Conservation (phyloP, 805 yeast species). For the Candida argentea region DNA sequence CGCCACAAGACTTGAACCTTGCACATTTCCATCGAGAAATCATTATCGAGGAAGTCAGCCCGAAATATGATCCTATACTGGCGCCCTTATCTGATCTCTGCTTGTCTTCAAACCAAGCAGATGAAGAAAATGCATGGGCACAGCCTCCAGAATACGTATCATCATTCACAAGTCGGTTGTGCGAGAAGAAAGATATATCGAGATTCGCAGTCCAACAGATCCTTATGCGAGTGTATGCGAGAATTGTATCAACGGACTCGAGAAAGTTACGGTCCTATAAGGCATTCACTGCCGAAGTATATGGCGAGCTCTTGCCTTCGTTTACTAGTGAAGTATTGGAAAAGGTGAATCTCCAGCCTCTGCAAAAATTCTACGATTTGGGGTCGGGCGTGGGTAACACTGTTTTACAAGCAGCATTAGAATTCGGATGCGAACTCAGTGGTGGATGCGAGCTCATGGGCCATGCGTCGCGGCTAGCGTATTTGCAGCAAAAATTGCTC, state of each 20-base stretch:
- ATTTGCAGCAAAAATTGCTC: conserved; percentile 49
- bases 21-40: conserved; percentile 11
- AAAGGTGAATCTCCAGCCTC: conserved; percentile 47
- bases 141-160: conserved; percentile 12
- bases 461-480: conserved; percentile 64
- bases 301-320: conserved; percentile 80
- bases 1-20: conserved; percentile 11
- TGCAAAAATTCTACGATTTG: conserved; percentile 65
- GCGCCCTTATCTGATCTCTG: conserved; percentile 1
- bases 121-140: neutral
- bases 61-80: conserved; percentile 4
- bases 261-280: conserved; percentile 56
- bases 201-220: conserved; percentile 48
- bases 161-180: conserved; percentile 13
- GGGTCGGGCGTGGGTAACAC: conserved; percentile 97
- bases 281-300: conserved; percentile 84
- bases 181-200: conserved; percentile 14
- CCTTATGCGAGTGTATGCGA: conserved; percentile 59
- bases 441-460: conserved; percentile 89
- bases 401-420: conserved; percentile 79
- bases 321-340: conserved; percentile 54
- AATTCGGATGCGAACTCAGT: conserved; percentile 63
- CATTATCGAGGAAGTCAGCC: conserved; percentile 6
- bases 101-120: neutral
- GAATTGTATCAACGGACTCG: conserved; percentile 72